Evolutionary conservation across 371 early-diverging fungal species (phyloP), one percentile per base, ranked within the genome.

Genomic region (Rhizopus sp.): DNA sequence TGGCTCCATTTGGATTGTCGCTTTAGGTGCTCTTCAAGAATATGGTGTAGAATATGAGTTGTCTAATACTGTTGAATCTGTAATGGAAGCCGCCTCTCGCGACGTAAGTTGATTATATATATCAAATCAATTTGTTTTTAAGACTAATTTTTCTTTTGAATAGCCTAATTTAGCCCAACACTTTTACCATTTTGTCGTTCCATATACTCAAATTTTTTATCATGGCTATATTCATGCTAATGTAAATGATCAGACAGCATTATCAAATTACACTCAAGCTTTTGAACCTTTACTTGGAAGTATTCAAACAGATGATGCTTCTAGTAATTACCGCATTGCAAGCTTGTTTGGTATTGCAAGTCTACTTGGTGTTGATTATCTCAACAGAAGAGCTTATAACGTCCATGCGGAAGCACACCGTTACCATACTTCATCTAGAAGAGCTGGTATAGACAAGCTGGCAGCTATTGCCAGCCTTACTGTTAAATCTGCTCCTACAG

Each of bases 1-100:
- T 32, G 79, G 76, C 4, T 55, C 76, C 0, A 45, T 46, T 7
- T 79, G 79, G 79, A 35, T 75, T 38, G 68, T 70, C 4, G 64
- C 64, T 31, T 62, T 50, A 8, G 65, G 59, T 1, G 46, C 57
- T 13, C 32, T 37, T 0, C 53, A 59, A 15, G 50, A 66, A n/a
- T 50, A 59, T n/a, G 15, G 38, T 32, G 9, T 68, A 0, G 65
- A 71, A n/a, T 51, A 67, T 8, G 60, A 69, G 23, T 42, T 44
- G 5, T 46, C 49, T 3, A 46, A 45, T 15, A 9, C 57, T 7
- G 32, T 70, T 9, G 70, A 73, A 52, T 66, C 57, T 31, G 67
- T 57, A 4, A 69, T 42, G 73, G 69, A 64, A 64, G 61, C 50
- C 2, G n/a, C 15, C 12, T 50, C 23, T 9, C 4, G 3, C 16